Evolutionary conservation across 1,284 basidiomycete genomes (phyloP), one percentile per base, ranked within the genome.

Genomic region (Schizophyllum commune): DNA sequence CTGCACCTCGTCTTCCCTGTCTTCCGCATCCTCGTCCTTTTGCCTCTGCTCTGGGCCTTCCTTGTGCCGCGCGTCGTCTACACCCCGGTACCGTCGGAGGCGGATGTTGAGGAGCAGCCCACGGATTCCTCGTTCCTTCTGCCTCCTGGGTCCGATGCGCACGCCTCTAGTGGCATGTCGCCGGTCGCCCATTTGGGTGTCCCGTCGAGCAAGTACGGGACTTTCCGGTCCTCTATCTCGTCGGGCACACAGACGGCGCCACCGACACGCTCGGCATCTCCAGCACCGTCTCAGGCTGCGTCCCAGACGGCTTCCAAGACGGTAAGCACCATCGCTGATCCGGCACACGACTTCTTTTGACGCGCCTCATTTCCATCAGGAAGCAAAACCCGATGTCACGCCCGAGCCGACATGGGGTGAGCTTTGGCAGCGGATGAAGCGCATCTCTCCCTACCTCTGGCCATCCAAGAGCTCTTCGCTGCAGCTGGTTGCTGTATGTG

Each of bases 401-500:
- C 74, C 82, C 33, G 86, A 88, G 65, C 86, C 86, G 8, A 80
- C 85, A 4, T 91, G 87, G 88, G 65, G 72, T 52, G 87, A 89
- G 71, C 73, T 86, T 56, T 78, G 77, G 72, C 74, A 70, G 21
- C 82, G 88, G 58, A 74, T 92, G 62, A 75, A 77, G 58, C 82
- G 82, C 61, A 78, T 94, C 47, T 75, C 81, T 27, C 92, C 92
- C 4, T 92, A 91, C 74, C 82, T 95, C 9, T 95, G 92, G 92
- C 92, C 92, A 5, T 80, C 79, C 59, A 86, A 86, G 68, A 84
- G 78, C 65, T 67, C 72, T 56, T 77, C 77, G 58, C 78, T 95
- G 5, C 92, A 94, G 72, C 69, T 86, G 39, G 73, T 91, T 51
- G 90, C 90, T n/a, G 82, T 89, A 71, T 66, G 80, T 76, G 47